Percentiles rank a stretch among this genome's conserved stretches.
Conservation (phyloP, 441 rosid species). For the Syzygium malaccense region DNA sequence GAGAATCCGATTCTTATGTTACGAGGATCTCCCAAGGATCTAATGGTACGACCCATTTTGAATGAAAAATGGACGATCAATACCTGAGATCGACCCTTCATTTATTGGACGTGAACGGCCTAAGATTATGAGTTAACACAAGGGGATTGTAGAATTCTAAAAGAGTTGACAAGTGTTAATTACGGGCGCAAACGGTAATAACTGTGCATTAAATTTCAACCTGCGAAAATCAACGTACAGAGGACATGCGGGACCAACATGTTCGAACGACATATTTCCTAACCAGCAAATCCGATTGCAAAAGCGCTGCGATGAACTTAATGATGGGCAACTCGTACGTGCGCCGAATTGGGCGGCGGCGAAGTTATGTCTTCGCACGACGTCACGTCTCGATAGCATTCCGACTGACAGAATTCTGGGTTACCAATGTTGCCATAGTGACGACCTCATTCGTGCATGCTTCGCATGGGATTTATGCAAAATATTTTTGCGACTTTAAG, state of each 20-base stretch:
- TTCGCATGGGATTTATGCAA: background rate
- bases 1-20: background rate
- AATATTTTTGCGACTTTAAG: background rate
- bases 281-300: background rate
- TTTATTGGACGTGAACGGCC: background rate
- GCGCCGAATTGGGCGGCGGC: background rate
- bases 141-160: background rate
- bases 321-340: background rate
- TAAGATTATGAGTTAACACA: background rate
- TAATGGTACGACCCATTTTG: background rate
- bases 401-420: background rate
- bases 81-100: background rate
- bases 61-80: background rate
- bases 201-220: background rate
- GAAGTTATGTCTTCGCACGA: background rate
- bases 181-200: background rate
- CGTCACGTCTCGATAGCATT: background rate
- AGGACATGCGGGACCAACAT: background rate
- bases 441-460: background rate
- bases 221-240: background rate
- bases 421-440: background rate
- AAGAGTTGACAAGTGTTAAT: background rate
- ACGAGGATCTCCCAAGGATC: background rate
- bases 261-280: background rate
- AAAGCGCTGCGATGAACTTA: background rate